Conservation (phyloP, 148 eudicot species). For the Vaccinium vitisidaea region DNA sequence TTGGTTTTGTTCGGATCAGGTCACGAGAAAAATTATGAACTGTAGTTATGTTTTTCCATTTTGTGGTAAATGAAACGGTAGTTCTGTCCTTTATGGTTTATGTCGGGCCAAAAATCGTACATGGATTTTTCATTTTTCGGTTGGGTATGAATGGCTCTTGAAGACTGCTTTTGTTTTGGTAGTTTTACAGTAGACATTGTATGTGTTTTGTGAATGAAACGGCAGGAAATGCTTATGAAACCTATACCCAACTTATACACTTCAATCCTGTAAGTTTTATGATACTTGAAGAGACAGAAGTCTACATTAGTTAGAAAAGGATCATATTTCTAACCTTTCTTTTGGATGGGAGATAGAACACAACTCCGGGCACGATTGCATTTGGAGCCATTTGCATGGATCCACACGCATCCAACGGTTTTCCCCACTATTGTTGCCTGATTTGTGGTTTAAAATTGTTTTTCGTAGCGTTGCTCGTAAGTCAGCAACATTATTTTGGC, state of each 20-base stretch:
- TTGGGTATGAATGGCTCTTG: not conserved
- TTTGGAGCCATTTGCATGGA: too few species aligned
- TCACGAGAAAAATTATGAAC: not conserved
- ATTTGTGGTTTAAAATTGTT: too few species aligned
- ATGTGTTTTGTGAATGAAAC: not conserved
- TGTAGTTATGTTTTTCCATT: not conserved
- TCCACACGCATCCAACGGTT: too few species aligned
- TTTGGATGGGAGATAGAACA: not conserved
- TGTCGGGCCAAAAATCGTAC: not conserved
- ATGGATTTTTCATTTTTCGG: not conserved
- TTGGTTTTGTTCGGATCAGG: not conserved
- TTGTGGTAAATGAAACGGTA: not conserved
- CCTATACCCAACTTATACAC: not conserved
- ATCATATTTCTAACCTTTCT: not conserved
- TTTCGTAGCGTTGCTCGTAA: too few species aligned
- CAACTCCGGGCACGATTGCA: too few species aligned
- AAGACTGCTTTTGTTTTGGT: not conserved
- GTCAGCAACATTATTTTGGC: not conserved
- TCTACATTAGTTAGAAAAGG: not conserved
- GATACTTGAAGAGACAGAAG: not conserved
- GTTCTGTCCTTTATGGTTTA: not conserved
- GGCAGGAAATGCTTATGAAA: not conserved
- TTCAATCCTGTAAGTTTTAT: not conserved
- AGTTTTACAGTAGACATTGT: not conserved
- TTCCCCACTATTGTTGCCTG: too few species aligned